phyloP scores from a whole-genome alignment of 805 yeast genomes.

The Lachancea sp. region DNA sequence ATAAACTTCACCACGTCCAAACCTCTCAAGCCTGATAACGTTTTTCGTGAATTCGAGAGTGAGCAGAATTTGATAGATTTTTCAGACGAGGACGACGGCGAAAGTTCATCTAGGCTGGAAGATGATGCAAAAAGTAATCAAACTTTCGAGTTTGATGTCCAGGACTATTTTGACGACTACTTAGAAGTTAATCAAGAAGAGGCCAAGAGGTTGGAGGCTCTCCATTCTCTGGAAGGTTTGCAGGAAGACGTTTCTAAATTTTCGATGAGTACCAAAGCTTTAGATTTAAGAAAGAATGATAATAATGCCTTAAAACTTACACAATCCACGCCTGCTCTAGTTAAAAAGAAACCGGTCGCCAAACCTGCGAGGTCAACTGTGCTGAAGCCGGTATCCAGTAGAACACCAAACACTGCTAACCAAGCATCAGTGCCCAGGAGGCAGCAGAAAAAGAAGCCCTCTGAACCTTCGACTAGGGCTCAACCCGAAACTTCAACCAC shows the following conservation, averaged over 20 bases:
- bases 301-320: constrained; percentile 9
- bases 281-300: background rate
- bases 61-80: constrained; percentile 14
- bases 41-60: constrained; percentile 17
- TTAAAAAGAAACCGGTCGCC: constrained; percentile 1
- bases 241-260: constrained; percentile 11
- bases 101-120: constrained; percentile 2
- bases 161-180: constrained; percentile 21
- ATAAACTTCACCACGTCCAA: constrained; percentile 27
- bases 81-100: constrained; percentile 10
- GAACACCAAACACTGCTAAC: background rate
- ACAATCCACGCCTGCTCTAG: constrained; percentile 18
- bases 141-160: constrained; percentile 17
- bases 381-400: background rate
- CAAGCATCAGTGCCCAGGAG: background rate
- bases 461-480: background rate
- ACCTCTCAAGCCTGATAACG: constrained; percentile 15
- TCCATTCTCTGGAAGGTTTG: constrained; percentile 14
- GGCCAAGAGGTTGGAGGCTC: constrained; percentile 14
- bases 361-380: background rate
- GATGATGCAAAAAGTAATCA: constrained; percentile 10
- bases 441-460: background rate
- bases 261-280: constrained; percentile 1
- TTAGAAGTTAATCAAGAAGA: constrained; percentile 17
- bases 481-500: background rate